phyloP scores from a whole-genome alignment of 2,329 filamentous ascomycete species.

The Trichoderma harzianum region DNA sequence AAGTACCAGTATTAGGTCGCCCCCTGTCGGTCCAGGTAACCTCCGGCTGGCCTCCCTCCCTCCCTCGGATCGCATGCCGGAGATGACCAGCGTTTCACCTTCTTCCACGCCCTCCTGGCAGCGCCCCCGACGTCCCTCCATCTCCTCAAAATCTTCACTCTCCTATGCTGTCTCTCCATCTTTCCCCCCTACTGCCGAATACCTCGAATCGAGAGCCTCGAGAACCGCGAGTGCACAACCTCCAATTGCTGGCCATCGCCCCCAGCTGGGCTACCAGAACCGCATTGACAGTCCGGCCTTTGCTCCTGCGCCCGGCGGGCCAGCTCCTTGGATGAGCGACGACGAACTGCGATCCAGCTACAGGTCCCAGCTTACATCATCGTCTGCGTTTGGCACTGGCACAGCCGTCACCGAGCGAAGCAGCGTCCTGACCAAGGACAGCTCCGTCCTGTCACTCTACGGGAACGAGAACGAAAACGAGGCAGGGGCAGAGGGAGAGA shows the following conservation, averaged over 20 bases:
- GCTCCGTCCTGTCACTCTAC: conserved; percentile 64
- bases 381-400: conserved; percentile 60
- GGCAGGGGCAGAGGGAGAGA: conserved; percentile 36
- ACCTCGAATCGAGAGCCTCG: conserved; percentile 32
- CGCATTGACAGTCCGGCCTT: conserved; percentile 39
- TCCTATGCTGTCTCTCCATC: conserved; percentile 45
- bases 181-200: conserved; percentile 40
- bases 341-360: conserved; percentile 55
- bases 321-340: conserved; percentile 46
- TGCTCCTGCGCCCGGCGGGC: conserved; percentile 31
- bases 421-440: conserved; percentile 76
- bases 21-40: conserved; percentile 34
- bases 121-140: conserved; percentile 44
- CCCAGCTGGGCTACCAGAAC: conserved; percentile 25
- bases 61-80: conserved; percentile 32
- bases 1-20: conserved; percentile 45
- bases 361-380: conserved; percentile 53
- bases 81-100: conserved; percentile 28
- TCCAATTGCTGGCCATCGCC: conserved; percentile 28
- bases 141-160: conserved; percentile 47
- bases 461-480: conserved; percentile 32
- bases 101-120: conserved; percentile 38
- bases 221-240: conserved; percentile 29
- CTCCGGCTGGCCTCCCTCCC: conserved; percentile 28
- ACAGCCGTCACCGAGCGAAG: conserved; percentile 73